Percentiles rank a stretch among this genome's conserved stretches.
Evolutionary conservation across 805 yeast genomes (phyloP).

Genomic region (Candida adriatica): DNA sequence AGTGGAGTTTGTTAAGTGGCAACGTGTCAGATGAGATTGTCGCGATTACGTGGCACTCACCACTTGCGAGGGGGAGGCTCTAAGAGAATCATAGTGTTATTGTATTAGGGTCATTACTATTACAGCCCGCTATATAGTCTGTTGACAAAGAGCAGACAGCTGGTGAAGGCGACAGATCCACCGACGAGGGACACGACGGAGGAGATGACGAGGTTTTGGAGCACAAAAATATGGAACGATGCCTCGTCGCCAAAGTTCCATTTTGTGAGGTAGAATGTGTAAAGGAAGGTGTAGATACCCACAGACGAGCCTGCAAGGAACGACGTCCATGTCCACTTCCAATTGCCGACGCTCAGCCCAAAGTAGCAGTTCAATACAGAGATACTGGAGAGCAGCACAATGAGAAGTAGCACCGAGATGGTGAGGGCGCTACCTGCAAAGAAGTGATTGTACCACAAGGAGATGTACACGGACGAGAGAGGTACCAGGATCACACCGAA

Average conservation of each 20-base stretch:
- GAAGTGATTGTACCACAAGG: constrained; percentile 24
- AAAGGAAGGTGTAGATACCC: constrained; percentile 21
- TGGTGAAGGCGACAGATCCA: constrained; percentile 18
- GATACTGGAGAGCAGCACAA: constrained; percentile 14
- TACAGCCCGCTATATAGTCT: constrained; percentile 14
- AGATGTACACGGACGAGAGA: constrained; percentile 21
- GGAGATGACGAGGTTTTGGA: constrained; percentile 21
- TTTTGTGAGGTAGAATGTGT: constrained; percentile 22
- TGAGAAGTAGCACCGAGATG: constrained; percentile 13
- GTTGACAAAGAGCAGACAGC: constrained; percentile 15
- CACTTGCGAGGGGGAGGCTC: too few species aligned
- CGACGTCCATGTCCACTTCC: constrained; percentile 27
- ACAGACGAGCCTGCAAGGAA: constrained; percentile 22
- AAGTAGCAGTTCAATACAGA: constrained; percentile 20
- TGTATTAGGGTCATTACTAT: too few species aligned
- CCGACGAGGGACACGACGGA: constrained; percentile 19
- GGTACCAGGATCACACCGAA: constrained; percentile 23
- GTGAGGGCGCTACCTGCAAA: constrained; percentile 15
- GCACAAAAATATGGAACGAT: constrained; percentile 18
- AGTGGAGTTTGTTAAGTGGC: too few species aligned
- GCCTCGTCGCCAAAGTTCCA: constrained; percentile 24
- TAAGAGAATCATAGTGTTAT: too few species aligned
- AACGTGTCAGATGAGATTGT: too few species aligned
- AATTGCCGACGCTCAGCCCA: constrained; percentile 22
- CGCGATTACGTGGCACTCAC: too few species aligned